A percentile compares a stretch with the other conserved stretches of the same genome.
Evolutionary conservation across 2,329 filamentous ascomycete species (phyloP).

Genomic region (Pseudogymnoascus sp.): DNA sequence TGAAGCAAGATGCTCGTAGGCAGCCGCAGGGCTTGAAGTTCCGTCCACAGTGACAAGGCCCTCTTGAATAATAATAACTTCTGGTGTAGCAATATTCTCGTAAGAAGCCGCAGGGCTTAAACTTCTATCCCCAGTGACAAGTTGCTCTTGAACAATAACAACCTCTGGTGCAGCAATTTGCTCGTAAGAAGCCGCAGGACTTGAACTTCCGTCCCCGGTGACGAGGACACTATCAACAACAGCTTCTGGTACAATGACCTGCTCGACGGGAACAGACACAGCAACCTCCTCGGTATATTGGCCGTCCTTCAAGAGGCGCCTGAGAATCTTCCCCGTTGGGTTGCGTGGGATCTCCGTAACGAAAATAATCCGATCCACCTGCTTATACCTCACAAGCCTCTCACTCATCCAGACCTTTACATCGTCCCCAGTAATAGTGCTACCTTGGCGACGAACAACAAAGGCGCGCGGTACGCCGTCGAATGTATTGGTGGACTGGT

Average conservation of each 20-base stretch:
- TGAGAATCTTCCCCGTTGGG: constrained; percentile 40
- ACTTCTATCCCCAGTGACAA: background rate
- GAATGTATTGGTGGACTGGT: constrained; percentile 28
- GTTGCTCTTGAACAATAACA: background rate
- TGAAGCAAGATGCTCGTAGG: background rate
- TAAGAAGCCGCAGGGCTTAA: background rate
- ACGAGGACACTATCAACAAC: background rate
- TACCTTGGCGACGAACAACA: constrained; percentile 30
- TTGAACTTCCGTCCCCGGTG: background rate
- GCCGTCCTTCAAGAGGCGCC: constrained; percentile 16
- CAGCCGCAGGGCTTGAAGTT: background rate
- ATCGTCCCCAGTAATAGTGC: constrained; percentile 30
- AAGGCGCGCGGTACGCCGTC: constrained; percentile 37
- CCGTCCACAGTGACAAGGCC: background rate
- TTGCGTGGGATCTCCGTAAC: constrained; percentile 41
- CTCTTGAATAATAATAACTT: background rate
- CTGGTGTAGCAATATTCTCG: background rate
- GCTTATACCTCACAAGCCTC: constrained; percentile 40
- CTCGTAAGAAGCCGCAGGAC: background rate
- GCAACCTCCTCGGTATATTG: background rate
- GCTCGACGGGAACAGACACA: no score
- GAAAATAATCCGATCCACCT: constrained; percentile 38
- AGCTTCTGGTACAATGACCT: background rate
- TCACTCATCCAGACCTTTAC: constrained; percentile 34
- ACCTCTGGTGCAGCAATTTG: background rate